Conservation (phyloP, 1,139 yeast species). For the Trichomonascaceae sp. region DNA sequence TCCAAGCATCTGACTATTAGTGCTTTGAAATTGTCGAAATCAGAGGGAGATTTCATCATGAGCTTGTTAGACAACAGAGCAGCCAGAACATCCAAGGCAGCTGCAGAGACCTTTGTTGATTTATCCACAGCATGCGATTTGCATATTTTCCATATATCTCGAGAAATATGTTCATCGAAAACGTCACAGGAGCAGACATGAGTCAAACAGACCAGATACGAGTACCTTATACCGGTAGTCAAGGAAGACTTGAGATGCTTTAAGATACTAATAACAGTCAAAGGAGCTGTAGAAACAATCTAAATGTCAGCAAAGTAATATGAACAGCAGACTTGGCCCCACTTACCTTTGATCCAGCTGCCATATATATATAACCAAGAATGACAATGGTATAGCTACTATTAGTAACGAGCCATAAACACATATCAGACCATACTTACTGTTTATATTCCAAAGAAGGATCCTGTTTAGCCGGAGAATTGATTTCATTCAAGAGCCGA, state of each 20-base stretch:
- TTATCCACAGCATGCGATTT: constrained; percentile 25
- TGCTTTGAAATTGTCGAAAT: constrained; percentile 27
- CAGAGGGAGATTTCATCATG: constrained; percentile 27
- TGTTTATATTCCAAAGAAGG: constrained; percentile 26
- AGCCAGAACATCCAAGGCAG: constrained; percentile 26
- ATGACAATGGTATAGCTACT: constrained; percentile 21
- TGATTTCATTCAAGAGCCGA: constrained; percentile 22
- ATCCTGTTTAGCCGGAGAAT: constrained; percentile 26
- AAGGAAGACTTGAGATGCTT: constrained; percentile 26
- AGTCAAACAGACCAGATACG: constrained; percentile 25
- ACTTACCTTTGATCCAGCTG: constrained; percentile 25
- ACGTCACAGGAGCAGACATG: constrained; percentile 28
- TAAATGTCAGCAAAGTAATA: constrained; percentile 4
- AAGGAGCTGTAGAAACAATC: constrained; percentile 31
- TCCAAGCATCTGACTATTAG: constrained; percentile 28
- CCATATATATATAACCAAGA: constrained; percentile 23
- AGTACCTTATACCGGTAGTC: constrained; percentile 27
- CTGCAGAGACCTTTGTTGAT: constrained; percentile 29
- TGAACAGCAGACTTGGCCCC: not conserved
- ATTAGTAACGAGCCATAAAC: not conserved
- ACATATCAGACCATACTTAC: constrained; percentile 16
- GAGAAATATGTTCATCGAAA: constrained; percentile 29
- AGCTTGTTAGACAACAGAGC: constrained; percentile 19
- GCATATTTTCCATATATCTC: constrained; percentile 32
- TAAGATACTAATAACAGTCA: constrained; percentile 27